Percentiles rank a stretch among this genome's conserved stretches.
Conservation (phyloP, 345 rosid species). For the Isatis tinctoria region DNA sequence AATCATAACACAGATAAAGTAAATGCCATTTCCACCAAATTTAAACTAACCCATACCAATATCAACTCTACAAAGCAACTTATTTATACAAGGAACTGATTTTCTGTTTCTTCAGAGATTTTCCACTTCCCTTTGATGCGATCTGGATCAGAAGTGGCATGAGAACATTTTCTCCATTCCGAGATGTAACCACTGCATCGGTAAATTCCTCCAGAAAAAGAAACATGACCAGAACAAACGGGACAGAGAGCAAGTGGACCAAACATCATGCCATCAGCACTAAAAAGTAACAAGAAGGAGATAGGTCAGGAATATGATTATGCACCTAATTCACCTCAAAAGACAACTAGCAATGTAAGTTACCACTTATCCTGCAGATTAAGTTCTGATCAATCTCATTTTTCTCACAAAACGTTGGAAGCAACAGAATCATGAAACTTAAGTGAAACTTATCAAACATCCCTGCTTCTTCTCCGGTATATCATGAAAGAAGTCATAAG, state of each 20-base stretch:
- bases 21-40: background rate
- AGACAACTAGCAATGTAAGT: conserved; percentile 1
- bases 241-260: conserved; percentile 79
- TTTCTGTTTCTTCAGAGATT: conserved; percentile 64
- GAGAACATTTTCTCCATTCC: conserved; percentile 93
- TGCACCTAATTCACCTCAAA: background rate
- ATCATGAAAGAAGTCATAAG: too few species aligned
- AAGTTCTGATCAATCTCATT: conserved; percentile 91
- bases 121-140: conserved; percentile 78
- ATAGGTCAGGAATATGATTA: conserved; percentile 1
- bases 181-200: conserved; percentile 70
- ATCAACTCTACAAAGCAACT: conserved; percentile 4
- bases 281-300: conserved; percentile 28
- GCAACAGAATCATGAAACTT: too few species aligned
- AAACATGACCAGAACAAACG: conserved; percentile 66
- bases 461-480: too few species aligned
- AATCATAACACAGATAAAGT: conserved; percentile 7
- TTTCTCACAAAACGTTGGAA: too few species aligned
- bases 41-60: background rate
- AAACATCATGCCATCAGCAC: conserved; percentile 97
- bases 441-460: too few species aligned
- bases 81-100: conserved; percentile 53
- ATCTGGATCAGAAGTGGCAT: conserved; percentile 66
- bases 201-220: conserved; percentile 71
- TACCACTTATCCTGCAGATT: conserved; percentile 89